A percentile compares a stretch with the other conserved stretches of the same genome.
Evolutionary conservation across 495 filamentous ascomycete species (phyloP).

Genomic region (Sporormia fimetaria): DNA sequence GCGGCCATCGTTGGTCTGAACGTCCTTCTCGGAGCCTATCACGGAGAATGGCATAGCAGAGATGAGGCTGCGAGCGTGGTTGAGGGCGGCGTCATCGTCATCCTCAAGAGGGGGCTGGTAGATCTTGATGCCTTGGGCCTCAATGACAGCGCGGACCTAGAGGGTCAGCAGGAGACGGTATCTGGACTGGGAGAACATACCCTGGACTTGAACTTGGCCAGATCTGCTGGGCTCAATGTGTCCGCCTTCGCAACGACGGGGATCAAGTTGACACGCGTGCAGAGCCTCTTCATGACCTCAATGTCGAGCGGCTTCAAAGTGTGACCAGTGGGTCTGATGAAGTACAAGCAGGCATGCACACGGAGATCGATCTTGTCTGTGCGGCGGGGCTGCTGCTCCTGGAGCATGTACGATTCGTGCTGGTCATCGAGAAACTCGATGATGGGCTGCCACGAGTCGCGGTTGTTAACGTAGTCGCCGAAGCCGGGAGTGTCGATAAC

Average conservation of each 20-base stretch:
- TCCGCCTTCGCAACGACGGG: conserved; percentile 98
- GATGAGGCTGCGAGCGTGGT: conserved; percentile 88
- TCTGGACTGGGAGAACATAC: too few relatives aligned
- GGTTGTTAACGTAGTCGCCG: conserved; percentile 99
- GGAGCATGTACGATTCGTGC: conserved; percentile 99
- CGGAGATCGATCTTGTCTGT: conserved; percentile 98
- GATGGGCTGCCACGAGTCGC: conserved; percentile 98
- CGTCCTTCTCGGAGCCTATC: conserved; percentile 97
- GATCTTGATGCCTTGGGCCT: conserved; percentile 98
- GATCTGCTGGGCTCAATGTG: conserved; percentile 83
- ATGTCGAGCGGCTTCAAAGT: conserved; percentile 98
- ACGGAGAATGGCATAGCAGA: conserved; percentile 97
- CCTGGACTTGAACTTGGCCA: conserved; percentile 85
- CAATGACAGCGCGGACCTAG: conserved; percentile 86
- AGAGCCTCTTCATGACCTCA: conserved; percentile 98
- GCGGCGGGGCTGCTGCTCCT: conserved; percentile 97
- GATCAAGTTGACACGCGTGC: conserved; percentile 94
- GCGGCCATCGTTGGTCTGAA: conserved; percentile 87
- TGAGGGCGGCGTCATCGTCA: conserved; percentile 89
- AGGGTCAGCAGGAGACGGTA: neutral
- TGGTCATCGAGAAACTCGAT: conserved; percentile 99
- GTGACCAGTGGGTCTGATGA: conserved; percentile 96
- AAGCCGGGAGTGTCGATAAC: conserved; percentile 99
- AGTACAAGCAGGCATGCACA: conserved; percentile 97
- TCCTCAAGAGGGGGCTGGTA: conserved; percentile 96